These are phyloP conservation scores for Auricularia cornea DNA, from an alignment of 768 basidiomycete species.

Conservation along the genomic window DNA sequence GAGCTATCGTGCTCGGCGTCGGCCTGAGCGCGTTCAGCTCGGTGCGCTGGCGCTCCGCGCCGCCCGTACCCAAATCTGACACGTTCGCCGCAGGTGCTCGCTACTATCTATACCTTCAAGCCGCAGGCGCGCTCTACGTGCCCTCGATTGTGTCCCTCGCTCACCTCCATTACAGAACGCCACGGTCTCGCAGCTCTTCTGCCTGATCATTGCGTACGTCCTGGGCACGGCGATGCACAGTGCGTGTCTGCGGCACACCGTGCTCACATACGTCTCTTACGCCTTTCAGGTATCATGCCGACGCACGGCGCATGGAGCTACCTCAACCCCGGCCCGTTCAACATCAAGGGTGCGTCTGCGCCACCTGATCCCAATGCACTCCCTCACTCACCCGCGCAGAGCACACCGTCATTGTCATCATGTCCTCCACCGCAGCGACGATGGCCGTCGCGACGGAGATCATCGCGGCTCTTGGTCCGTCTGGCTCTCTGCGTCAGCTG, in stretches of 20 bases:
- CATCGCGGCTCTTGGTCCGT: constrained; percentile 46
- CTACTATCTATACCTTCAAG: constrained; percentile 30
- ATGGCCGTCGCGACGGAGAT: constrained; percentile 52
- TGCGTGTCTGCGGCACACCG: constrained; percentile 13
- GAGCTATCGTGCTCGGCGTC: constrained; percentile 38
- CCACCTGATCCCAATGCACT: too few relatives aligned
- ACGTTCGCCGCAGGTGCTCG: constrained; percentile 14
- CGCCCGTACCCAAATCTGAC: constrained; percentile 1
- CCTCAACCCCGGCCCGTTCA: constrained; percentile 57
- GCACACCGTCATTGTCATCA: constrained; percentile 55
- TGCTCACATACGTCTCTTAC: not conserved
- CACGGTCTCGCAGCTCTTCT: constrained; percentile 46
- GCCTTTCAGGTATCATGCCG: constrained; percentile 37
- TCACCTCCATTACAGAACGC: constrained; percentile 30
- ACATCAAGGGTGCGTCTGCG: constrained; percentile 33
- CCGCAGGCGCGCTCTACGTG: constrained; percentile 26
- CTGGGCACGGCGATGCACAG: constrained; percentile 41
- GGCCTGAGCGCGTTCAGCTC: constrained; percentile 42
- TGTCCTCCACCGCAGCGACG: too few relatives aligned
- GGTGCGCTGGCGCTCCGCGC: constrained; percentile 15
- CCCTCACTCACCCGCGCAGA: constrained; percentile 34
- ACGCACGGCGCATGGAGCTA: constrained; percentile 41
- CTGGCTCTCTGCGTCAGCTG: too few relatives aligned
- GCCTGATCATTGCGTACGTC: constrained; percentile 47
- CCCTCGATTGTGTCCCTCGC: not conserved